These are phyloP conservation scores for Aspergillus ruber DNA, from an alignment of 2,329 filamentous ascomycete species.

Conservation along the genomic window DNA sequence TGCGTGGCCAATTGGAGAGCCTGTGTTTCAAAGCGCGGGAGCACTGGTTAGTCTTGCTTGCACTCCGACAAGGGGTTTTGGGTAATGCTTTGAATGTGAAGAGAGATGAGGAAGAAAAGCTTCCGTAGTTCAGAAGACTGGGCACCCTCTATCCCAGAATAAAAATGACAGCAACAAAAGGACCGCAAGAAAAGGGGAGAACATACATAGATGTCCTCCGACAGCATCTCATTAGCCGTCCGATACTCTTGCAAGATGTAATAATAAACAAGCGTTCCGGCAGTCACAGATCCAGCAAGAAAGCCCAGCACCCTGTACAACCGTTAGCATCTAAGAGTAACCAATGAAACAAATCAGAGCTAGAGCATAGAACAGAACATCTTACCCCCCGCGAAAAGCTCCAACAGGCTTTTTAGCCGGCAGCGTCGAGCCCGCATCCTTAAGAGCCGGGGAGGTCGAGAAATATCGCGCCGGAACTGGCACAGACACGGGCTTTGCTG, in stretches of 20 bases:
- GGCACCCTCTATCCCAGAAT: not conserved
- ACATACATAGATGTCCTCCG: constrained; percentile 93
- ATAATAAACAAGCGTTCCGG: constrained; percentile 78
- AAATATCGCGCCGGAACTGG: constrained; percentile 22
- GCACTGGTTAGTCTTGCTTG: too few relatives aligned
- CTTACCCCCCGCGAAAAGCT: constrained; percentile 66
- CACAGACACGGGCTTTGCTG: constrained; percentile 15
- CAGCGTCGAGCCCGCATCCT: constrained; percentile 34
- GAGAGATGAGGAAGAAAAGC: not conserved
- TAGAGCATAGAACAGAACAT: not conserved
- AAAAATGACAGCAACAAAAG: not conserved
- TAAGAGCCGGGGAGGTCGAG: constrained; percentile 33
- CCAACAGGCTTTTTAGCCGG: constrained; percentile 61
- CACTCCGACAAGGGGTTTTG: too few relatives aligned
- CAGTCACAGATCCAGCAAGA: constrained; percentile 72
- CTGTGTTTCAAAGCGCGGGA: constrained; percentile 39
- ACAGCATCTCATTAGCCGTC: constrained; percentile 84
- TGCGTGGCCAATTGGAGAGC: constrained; percentile 82
- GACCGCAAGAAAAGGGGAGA: not conserved
- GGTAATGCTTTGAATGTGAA: too few relatives aligned
- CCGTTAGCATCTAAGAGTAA: not conserved
- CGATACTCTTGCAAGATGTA: constrained; percentile 93
- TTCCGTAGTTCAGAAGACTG: not conserved
- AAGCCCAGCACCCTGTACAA: constrained; percentile 74
- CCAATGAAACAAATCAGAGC: not conserved